phyloP scores from a whole-genome alignment of 2,329 filamentous ascomycete genomes.

The Rutstroemia sp. region DNA sequence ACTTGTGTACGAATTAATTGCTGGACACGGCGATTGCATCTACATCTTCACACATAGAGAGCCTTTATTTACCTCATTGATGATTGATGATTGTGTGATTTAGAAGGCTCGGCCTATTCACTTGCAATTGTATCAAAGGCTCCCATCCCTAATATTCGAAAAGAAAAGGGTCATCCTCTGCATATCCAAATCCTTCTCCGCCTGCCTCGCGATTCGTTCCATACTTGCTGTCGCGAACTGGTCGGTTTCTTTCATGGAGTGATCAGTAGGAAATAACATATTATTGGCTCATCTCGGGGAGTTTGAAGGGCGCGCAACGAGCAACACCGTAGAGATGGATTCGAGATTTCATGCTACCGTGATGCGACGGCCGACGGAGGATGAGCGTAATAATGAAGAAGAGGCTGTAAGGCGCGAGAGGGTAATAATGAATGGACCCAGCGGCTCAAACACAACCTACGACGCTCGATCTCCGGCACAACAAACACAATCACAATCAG shows the following conservation, averaged over 20 bases:
- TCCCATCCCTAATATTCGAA: not conserved
- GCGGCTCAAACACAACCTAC: constrained; percentile 1
- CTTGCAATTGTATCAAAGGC: not conserved
- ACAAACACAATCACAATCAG: constrained; percentile 2
- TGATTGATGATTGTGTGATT: not conserved
- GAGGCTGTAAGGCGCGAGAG: constrained; percentile 7
- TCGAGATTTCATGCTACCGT: constrained; percentile 27
- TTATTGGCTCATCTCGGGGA: not conserved
- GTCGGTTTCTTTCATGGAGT: constrained; percentile 20
- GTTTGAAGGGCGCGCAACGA: constrained; percentile 12
- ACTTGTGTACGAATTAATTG: too few species aligned
- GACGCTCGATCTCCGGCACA: constrained; percentile 1
- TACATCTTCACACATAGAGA: too few species aligned
- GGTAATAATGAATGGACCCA: constrained; percentile 13
- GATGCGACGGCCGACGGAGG: constrained; percentile 26
- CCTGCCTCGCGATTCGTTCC: not conserved
- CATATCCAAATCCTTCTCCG: not conserved
- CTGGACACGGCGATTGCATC: too few species aligned
- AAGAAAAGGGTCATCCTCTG: not conserved
- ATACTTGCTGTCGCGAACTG: constrained; percentile 1
- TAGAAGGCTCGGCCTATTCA: not conserved
- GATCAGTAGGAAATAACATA: constrained; percentile 11
- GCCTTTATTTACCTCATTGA: too few species aligned
- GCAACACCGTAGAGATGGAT: constrained; percentile 16
- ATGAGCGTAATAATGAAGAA: constrained; percentile 10